Evolutionary conservation across 2,329 filamentous ascomycete species (phyloP).

Genomic region (Cladosporium sp.): DNA sequence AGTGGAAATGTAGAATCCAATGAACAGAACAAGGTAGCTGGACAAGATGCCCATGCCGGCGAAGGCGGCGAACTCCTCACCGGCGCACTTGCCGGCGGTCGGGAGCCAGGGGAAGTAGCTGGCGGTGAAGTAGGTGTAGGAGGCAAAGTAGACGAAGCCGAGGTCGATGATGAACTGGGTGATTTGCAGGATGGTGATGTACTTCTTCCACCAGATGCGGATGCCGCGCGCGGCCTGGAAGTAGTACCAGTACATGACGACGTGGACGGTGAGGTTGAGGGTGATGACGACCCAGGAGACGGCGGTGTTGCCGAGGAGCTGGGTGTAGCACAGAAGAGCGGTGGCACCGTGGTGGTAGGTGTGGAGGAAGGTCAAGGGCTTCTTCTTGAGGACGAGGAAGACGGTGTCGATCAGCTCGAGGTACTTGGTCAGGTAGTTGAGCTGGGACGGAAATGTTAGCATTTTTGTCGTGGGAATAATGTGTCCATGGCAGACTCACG

Average conservation of each 20-base stretch:
- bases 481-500: conserved; percentile 55
- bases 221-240: conserved; percentile 97
- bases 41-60: conserved; percentile 86
- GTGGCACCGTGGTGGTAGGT: conserved; percentile 98
- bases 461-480: neutral
- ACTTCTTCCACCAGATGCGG: conserved; percentile 99
- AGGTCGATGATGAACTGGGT: conserved; percentile 96
- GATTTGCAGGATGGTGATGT: conserved; percentile 97
- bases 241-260: conserved; percentile 99
- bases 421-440: conserved; percentile 98
- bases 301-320: conserved; percentile 69
- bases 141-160: conserved; percentile 96
- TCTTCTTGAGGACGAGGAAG: conserved; percentile 99
- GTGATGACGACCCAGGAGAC: conserved; percentile 94
- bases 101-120: conserved; percentile 84
- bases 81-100: conserved; percentile 79
- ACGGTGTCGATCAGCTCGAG: conserved; percentile 91
- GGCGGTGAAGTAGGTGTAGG: conserved; percentile 96
- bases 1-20: conserved; percentile 96
- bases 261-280: conserved; percentile 89
- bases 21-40: conserved; percentile 96
- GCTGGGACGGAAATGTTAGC: conserved; percentile 48
- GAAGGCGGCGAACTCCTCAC: conserved; percentile 94
- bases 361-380: conserved; percentile 97
- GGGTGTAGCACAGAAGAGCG: conserved; percentile 47